Evolutionary conservation across 73 alveolate genomes (phyloP).

Genomic region (Symbiodinium natans): DNA sequence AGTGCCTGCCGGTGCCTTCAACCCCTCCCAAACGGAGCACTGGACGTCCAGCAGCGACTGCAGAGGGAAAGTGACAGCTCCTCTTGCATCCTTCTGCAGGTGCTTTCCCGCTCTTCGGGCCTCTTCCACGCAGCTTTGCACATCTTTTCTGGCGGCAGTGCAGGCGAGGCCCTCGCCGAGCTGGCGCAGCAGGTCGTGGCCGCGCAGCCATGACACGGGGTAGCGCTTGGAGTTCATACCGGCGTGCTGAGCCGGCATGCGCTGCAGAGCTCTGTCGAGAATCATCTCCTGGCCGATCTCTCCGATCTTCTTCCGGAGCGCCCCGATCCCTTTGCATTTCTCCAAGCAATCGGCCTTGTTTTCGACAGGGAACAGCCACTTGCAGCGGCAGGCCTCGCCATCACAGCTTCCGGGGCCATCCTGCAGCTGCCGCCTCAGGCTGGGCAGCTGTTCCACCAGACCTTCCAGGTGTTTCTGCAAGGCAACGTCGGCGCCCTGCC

Average conservation of each 20-base stretch:
- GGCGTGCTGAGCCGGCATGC: too few species aligned
- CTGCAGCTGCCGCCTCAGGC: not conserved
- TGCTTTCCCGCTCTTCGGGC: too few species aligned
- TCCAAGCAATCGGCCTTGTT: not conserved
- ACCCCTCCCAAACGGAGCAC: not conserved
- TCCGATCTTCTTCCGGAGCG: too few species aligned
- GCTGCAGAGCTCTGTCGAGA: too few species aligned
- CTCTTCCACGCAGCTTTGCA: too few species aligned
- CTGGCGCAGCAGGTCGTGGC: not conserved
- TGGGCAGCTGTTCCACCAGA: not conserved
- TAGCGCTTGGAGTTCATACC: not conserved
- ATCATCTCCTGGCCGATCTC: too few species aligned
- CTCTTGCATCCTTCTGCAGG: not conserved
- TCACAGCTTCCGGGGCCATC: not conserved
- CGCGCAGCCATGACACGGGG: constrained; percentile 24
- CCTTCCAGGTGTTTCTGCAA: not conserved
- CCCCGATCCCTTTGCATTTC: too few species aligned
- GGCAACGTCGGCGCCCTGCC: not conserved
- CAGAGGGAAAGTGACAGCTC: too few species aligned
- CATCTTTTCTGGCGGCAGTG: not conserved
- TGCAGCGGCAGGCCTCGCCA: not conserved
- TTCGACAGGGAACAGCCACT: not conserved
- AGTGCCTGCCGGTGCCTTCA: too few species aligned
- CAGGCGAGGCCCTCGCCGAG: not conserved
- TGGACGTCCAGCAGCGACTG: too few species aligned